Evolutionary conservation across 257 asterid genomes (phyloP), one percentile per base, ranked within the genome.

Genomic region (Capsicum chinense): DNA sequence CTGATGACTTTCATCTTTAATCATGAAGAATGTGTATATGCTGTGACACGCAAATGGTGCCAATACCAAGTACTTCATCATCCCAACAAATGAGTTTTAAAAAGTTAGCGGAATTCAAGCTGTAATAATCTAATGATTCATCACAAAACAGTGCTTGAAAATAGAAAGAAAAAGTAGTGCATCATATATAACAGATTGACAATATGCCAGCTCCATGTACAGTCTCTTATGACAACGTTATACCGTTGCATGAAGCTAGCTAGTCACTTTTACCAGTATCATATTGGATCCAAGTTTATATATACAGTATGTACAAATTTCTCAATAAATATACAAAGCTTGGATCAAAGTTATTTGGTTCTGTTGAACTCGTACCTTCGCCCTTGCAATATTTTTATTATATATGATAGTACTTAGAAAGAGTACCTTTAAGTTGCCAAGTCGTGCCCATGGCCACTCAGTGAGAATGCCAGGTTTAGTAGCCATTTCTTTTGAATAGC

Each of bases 371-470:
- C 69, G 39, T 62, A 62, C 39, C 39, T 62, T 21, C 3, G 39
- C 3, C 69, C 69, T 7, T 62, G 69, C 16, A 62, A 62, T 8
- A 12, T 57, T 6, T 67, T 14, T 67, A 15, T 21, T 21, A 67
- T 37, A 37, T 35, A 37, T 67, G 74, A 68, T 9, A 70, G 33
- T 26, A 26, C 33, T 26, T 26, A 26, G 54, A 73, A 21, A 9
- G 37, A 83, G 88, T 71, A 92, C 98, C 97, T 94, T 94, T 56
- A 90, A 94, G 44, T 82, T 87, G 47, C 97, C 97, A 19, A 93
- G 95, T 42, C 83, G 67, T 86, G 89, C 90, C 98, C 98, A 94
- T 73, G 98, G 98, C 97, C 98, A 94, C 19, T 94, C 93, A 7
- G 97, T 90, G 13, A 93, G 94, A 44, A 93, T 13, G 13, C 98